phyloP scores from a whole-genome alignment of 768 basidiomycete genomes.

The Candolleomyces efflorescens region DNA sequence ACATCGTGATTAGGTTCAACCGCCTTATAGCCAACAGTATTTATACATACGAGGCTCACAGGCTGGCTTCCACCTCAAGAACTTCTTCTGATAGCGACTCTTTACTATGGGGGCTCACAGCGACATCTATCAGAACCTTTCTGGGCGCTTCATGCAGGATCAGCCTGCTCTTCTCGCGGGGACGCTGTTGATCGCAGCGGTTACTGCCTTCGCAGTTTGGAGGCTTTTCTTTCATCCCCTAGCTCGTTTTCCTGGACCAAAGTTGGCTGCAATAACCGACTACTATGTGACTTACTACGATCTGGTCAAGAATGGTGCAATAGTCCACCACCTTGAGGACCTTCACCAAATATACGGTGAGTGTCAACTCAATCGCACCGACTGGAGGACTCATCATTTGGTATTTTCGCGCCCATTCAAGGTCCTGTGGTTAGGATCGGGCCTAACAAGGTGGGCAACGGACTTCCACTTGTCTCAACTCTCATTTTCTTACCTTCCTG shows the following conservation, averaged over 20 bases:
- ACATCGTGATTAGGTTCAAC: too few species aligned
- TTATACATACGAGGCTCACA: too few species aligned
- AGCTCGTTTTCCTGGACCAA: conserved; percentile 24
- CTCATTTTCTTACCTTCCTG: background rate
- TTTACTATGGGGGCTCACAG: too few species aligned
- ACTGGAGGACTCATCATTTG: background rate
- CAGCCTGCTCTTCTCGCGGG: too few species aligned
- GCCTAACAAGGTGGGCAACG: conserved; percentile 29
- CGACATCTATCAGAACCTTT: too few species aligned
- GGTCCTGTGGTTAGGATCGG: conserved; percentile 33
- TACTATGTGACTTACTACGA: conserved; percentile 25
- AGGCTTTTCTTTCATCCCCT: conserved; percentile 22
- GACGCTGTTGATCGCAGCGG: too few species aligned
- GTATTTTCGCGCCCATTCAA: conserved; percentile 5
- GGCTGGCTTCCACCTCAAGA: too few species aligned
- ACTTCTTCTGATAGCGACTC: too few species aligned
- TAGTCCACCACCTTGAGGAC: conserved; percentile 21
- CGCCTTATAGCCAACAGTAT: too few species aligned
- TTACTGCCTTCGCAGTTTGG: too few species aligned
- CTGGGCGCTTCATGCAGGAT: too few species aligned
- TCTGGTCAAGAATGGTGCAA: conserved; percentile 19
- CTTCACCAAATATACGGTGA: conserved; percentile 24
- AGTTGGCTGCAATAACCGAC: conserved; percentile 20
- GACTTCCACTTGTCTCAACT: background rate
- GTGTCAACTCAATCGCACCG: background rate